Conservation (phyloP, 1,284 basidiomycete species). For the Trichosporon sp. region DNA sequence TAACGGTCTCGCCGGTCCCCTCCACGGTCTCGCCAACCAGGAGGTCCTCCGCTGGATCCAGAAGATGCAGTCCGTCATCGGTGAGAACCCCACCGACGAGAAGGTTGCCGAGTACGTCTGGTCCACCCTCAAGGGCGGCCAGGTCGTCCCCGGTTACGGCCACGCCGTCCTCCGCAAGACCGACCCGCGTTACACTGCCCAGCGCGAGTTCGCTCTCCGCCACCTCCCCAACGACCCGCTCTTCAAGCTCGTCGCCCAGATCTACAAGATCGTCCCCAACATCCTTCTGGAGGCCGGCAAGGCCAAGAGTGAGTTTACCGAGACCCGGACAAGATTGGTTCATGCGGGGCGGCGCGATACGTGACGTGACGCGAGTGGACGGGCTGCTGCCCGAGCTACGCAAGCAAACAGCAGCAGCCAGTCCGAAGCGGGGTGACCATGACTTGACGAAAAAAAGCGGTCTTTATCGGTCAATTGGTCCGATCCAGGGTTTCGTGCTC, state of each 20-base stretch:
- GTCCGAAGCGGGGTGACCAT: constrained; percentile 9
- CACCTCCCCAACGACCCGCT: constrained; percentile 82
- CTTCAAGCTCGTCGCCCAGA: constrained; percentile 90
- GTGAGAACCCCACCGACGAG: constrained; percentile 77
- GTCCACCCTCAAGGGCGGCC: constrained; percentile 85
- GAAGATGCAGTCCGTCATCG: constrained; percentile 84
- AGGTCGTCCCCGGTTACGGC: constrained; percentile 92
- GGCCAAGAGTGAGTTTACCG: constrained; percentile 74
- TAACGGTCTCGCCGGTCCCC: constrained; percentile 94
- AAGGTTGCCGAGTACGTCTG: constrained; percentile 90
- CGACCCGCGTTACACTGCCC: constrained; percentile 95
- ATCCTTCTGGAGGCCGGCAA: constrained; percentile 93
- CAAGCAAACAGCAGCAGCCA: not conserved
- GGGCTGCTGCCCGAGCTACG: not conserved
- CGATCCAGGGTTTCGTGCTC: not conserved
- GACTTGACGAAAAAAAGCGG: not conserved
- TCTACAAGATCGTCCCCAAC: constrained; percentile 89
- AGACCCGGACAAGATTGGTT: constrained; percentile 52
- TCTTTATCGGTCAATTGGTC: constrained; percentile 21
- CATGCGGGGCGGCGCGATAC: not conserved
- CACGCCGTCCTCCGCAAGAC: constrained; percentile 97
- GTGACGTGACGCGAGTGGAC: constrained; percentile 16
- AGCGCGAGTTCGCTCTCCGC: constrained; percentile 90
- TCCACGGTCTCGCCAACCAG: constrained; percentile 93
- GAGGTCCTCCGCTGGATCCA: constrained; percentile 85